These are phyloP conservation scores for Daldinia eschscholtzii DNA, from an alignment of 2,329 filamentous ascomycete genomes.

Conservation along the genomic window DNA sequence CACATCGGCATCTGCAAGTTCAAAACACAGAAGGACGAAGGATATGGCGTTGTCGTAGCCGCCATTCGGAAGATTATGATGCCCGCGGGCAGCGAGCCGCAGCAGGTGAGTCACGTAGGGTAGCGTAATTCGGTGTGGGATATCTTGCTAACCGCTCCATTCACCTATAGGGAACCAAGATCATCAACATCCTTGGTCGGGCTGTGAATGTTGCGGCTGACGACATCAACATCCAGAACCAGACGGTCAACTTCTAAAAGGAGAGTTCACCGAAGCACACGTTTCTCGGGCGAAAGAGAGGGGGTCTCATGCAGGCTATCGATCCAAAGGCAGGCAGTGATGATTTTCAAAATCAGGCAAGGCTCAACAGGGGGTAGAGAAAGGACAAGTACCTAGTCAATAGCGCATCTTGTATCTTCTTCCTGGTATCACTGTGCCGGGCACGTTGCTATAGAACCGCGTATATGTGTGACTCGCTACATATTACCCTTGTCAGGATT, in stretches of 20 bases:
- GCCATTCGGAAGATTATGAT: slow-evolving; percentile 1
- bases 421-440: background rate
- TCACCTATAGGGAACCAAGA: slow-evolving; percentile 2
- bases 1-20: slow-evolving; percentile 15
- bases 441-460: background rate
- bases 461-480: background rate
- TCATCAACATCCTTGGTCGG: slow-evolving; percentile 3
- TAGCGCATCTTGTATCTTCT: slow-evolving; percentile 1
- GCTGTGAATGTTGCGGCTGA: slow-evolving; percentile 3
- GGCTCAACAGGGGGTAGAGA: background rate
- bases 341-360: background rate
- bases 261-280: background rate
- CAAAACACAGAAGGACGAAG: slow-evolving; percentile 1
- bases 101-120: background rate
- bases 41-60: background rate
- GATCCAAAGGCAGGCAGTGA: background rate
- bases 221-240: slow-evolving; percentile 11
- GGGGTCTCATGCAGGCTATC: background rate
- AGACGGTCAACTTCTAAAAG: slow-evolving; percentile 4
- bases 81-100: background rate
- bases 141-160: background rate
- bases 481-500: background rate
- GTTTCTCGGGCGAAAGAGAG: background rate
- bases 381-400: slow-evolving; percentile 4
- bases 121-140: background rate